Evolutionary conservation across 2,329 filamentous ascomycete genomes (phyloP).

Genomic region (Apiospora phragmitis): DNA sequence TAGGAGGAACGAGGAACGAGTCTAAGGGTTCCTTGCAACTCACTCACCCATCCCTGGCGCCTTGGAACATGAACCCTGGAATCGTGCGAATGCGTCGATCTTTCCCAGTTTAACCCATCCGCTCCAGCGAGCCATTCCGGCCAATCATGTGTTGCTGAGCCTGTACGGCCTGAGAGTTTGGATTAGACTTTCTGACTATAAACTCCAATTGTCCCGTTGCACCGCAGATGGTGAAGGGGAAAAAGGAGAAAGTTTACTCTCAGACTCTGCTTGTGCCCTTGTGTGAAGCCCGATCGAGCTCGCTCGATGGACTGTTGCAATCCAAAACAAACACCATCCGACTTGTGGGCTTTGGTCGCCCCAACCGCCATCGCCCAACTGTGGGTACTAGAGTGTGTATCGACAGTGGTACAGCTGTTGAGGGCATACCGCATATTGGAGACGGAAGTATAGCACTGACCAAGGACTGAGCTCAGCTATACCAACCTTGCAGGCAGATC

Average conservation of each 20-base stretch:
- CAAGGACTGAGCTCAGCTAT: no score
- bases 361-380: constrained; percentile 1
- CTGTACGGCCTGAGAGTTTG: constrained; percentile 2
- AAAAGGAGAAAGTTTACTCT: neutral
- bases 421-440: neutral
- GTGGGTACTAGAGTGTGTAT: neutral
- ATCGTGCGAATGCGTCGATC: constrained; percentile 1
- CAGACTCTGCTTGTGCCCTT: constrained; percentile 1
- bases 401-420: neutral
- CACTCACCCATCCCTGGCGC: neutral
- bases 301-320: neutral
- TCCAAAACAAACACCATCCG: constrained; percentile 2
- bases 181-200: neutral
- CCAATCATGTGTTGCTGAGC: neutral
- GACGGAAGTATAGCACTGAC: neutral
- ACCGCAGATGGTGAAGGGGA: neutral
- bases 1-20: constrained; percentile 4
- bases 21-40: constrained; percentile 4
- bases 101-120: constrained; percentile 5
- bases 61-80: constrained; percentile 5
- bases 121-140: neutral
- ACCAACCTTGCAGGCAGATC: neutral
- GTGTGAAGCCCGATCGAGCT: neutral
- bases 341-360: constrained; percentile 3
- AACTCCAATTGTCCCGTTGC: neutral